Base-by-base conservation (phyloP, 1,284 basidiomycete species). In the Phellopilus nigrolimitatus region DNA sequence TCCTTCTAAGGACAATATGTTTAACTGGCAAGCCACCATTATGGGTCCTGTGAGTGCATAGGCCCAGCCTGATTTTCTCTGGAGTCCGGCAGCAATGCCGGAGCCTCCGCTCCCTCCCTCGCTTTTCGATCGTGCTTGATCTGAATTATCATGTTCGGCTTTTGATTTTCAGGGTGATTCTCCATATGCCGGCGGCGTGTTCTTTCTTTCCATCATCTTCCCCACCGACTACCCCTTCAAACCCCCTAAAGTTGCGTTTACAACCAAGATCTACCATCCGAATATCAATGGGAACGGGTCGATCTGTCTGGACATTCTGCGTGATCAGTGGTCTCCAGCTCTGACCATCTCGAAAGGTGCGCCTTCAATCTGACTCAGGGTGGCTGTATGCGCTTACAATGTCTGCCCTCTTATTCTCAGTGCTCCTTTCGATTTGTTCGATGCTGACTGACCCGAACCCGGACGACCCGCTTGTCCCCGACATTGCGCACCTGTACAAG, bases 181-280 rank as follows among this genome's bases (percentile, higher is more conserved):
- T 62, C 94, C 94, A 41, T 97, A 97, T 67, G 84, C 94, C 30
- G 94, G 94, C 62, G 94, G 94, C 68, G 93, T 97, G 55, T 97
- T 95, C 76, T 95, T 95, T 86, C 83, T 97, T 60, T 91, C 83
- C 53, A 95, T 95, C 69, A 84, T 80, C 44, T 95, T 95, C 82
- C 90, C 89, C 43, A 86, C 85, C 71, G 94, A 97, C 71, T 97
- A 97, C 76, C 94, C 94, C 37, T 97, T 97, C 85, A 95, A 95
- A 78, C 95, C 97, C 36, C 97, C 97, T 69, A 98, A 98, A 82
- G 93, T 99, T 71, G 90, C 88, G 73, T 99, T 99, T 75, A 94
- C 91, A 62, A 99, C 95, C 66, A 97, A 95, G 86, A 91, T 91
- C 62, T 94, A 93, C 69, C 93, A 95, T 71, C 91, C 91, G 44